phyloP scores from a whole-genome alignment of 2,329 filamentous ascomycete species.

The Penicillium sp. region DNA sequence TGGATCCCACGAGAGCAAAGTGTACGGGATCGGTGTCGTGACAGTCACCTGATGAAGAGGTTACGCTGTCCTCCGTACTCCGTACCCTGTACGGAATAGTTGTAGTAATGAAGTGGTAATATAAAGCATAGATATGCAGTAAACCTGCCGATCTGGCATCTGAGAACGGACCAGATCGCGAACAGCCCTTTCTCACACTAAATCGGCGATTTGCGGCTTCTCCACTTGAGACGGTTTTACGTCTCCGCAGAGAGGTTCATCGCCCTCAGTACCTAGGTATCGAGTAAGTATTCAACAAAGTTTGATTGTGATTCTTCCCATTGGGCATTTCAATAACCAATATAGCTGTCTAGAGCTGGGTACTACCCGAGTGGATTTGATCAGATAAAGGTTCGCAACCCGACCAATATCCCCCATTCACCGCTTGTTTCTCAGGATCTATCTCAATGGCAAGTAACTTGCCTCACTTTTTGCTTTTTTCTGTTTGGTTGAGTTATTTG shows the following conservation, averaged over 20 bases:
- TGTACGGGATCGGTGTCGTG: constrained; percentile 13
- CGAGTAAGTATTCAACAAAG: too few species aligned
- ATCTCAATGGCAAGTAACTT: neutral
- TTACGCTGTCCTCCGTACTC: neutral
- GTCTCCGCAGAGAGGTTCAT: constrained; percentile 14
- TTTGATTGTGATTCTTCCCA: too few species aligned
- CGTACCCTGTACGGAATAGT: neutral
- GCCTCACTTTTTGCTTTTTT: constrained; percentile 10
- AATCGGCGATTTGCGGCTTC: constrained; percentile 26
- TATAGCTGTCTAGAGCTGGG: neutral
- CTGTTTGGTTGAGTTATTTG: constrained; percentile 6
- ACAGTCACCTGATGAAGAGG: constrained; percentile 23
- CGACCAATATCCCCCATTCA: constrained; percentile 17
- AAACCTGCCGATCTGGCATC: constrained; percentile 25
- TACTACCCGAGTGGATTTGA: constrained; percentile 6
- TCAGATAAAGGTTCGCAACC: constrained; percentile 23
- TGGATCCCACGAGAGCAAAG: constrained; percentile 21
- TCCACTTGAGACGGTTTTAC: constrained; percentile 15
- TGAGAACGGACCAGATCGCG: constrained; percentile 28
- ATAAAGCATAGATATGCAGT: neutral
- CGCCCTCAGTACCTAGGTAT: too few species aligned
- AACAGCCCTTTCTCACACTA: constrained; percentile 18
- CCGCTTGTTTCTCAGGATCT: constrained; percentile 21
- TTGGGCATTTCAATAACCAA: too few species aligned
- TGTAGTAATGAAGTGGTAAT: neutral